Evolutionary conservation across 768 basidiomycete species (phyloP).

Genomic region (Lentinula raphanica): DNA sequence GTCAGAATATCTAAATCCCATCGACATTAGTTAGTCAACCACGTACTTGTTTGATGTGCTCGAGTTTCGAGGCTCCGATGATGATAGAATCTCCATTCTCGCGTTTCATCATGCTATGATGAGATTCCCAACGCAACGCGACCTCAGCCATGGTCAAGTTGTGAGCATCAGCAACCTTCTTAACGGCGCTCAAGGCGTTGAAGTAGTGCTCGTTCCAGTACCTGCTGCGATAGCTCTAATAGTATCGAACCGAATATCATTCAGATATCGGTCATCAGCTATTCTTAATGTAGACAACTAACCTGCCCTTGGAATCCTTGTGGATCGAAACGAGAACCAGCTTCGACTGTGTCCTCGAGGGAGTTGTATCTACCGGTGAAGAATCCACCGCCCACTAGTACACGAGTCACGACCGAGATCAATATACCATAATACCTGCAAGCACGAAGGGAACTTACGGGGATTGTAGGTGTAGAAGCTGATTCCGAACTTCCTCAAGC

Average conservation of each 20-base stretch:
- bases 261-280: no score
- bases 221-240: slow-evolving; percentile 10
- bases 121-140: slow-evolving; percentile 55
- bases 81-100: slow-evolving; percentile 48
- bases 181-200: slow-evolving; percentile 39
- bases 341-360: slow-evolving; percentile 34
- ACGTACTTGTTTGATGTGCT: slow-evolving; percentile 5
- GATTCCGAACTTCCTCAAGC: slow-evolving; percentile 52
- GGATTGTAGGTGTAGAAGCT: slow-evolving; percentile 56
- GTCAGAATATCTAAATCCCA: slow-evolving; percentile 18
- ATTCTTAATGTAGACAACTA: no score
- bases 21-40: no score
- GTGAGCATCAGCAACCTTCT: slow-evolving; percentile 40
- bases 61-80: slow-evolving; percentile 54
- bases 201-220: slow-evolving; percentile 56
- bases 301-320: slow-evolving; percentile 40
- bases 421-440: neutral
- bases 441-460: slow-evolving; percentile 45
- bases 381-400: slow-evolving; percentile 56
- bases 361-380: slow-evolving; percentile 50
- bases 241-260: no score
- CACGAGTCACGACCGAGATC: no score
- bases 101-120: slow-evolving; percentile 46
- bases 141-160: slow-evolving; percentile 46
- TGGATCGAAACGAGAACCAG: slow-evolving; percentile 47